Evolutionary conservation across 75 land plant species (phyloP).

Genomic region (Cryptomeria japonica): DNA sequence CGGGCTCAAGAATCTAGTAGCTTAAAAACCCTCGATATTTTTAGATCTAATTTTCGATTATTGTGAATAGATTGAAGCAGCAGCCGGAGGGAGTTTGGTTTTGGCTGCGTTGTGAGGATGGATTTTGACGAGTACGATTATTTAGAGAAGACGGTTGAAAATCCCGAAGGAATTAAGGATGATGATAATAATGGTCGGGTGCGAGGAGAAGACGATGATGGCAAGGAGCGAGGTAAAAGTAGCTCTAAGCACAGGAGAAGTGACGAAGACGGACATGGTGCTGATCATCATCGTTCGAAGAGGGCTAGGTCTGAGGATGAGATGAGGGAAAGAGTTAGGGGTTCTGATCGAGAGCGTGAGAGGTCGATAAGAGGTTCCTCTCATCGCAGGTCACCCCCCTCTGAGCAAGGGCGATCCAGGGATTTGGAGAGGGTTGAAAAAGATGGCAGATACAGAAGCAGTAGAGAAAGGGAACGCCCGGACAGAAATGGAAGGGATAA

Average conservation of each 20-base stretch:
- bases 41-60: neutral
- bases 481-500: constrained; percentile 20
- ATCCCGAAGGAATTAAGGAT: constrained; percentile 18
- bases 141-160: constrained; percentile 88
- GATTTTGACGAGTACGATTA: constrained; percentile 54
- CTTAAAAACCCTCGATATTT: neutral
- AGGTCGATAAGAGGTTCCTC: constrained; percentile 15
- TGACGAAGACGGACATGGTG: constrained; percentile 34
- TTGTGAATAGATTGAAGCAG: neutral
- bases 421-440: constrained; percentile 23
- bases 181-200: neutral
- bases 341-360: constrained; percentile 16
- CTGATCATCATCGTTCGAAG: constrained; percentile 34
- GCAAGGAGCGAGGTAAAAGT: constrained; percentile 16
- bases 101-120: neutral
- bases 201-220: constrained; percentile 13
- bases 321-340: constrained; percentile 11
- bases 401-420: constrained; percentile 21
- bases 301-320: constrained; percentile 43
- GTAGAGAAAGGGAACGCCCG: constrained; percentile 22
- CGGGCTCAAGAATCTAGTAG: neutral
- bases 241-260: constrained; percentile 33
- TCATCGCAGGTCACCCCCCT: constrained; percentile 7
- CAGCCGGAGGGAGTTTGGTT: neutral
- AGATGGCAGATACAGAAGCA: constrained; percentile 29